A percentile compares a stretch with the other conserved stretches of the same genome.
Evolutionary conservation across 306 rosid species (phyloP).

Genomic region (Trichosanthes truncata): DNA sequence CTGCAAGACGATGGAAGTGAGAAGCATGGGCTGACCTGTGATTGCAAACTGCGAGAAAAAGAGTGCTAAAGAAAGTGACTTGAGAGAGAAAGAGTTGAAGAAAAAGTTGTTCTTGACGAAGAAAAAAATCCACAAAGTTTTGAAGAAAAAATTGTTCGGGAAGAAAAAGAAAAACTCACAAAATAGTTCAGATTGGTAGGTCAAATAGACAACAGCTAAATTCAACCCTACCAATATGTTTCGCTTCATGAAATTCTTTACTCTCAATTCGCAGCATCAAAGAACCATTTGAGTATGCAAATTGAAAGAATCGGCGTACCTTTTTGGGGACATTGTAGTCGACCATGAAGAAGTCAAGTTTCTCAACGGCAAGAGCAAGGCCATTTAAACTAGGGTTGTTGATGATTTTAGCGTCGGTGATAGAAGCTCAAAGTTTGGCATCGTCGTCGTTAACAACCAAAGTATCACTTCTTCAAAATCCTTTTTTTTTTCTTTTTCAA

Average conservation of each 20-base stretch:
- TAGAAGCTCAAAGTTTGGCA: conserved; percentile 58
- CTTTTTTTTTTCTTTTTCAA: too few relatives aligned
- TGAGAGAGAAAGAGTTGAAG: too few relatives aligned
- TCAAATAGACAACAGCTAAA: background rate
- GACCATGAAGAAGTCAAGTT: conserved; percentile 66
- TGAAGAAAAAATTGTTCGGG: too few relatives aligned
- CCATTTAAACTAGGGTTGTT: conserved; percentile 70
- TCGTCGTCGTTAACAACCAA: conserved; percentile 59
- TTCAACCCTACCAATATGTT: background rate
- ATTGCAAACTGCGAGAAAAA: too few relatives aligned
- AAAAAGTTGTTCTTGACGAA: too few relatives aligned
- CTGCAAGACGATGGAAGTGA: too few relatives aligned
- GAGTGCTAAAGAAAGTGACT: too few relatives aligned
- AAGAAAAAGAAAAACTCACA: too few relatives aligned
- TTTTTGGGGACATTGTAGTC: conserved; percentile 80
- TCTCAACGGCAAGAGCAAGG: conserved; percentile 57
- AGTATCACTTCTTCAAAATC: too few relatives aligned
- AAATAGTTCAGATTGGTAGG: background rate
- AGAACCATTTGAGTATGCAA: background rate
- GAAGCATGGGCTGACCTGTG: too few relatives aligned
- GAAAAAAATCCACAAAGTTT: too few relatives aligned
- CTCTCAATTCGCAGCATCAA: background rate
- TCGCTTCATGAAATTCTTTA: background rate
- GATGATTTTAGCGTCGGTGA: conserved; percentile 68
- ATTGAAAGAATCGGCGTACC: conserved; percentile 24